A percentile compares a stretch with the other conserved stretches of the same genome.
Conservation (phyloP, 2,329 filamentous ascomycete genomes). For the Fusarium hostae region DNA sequence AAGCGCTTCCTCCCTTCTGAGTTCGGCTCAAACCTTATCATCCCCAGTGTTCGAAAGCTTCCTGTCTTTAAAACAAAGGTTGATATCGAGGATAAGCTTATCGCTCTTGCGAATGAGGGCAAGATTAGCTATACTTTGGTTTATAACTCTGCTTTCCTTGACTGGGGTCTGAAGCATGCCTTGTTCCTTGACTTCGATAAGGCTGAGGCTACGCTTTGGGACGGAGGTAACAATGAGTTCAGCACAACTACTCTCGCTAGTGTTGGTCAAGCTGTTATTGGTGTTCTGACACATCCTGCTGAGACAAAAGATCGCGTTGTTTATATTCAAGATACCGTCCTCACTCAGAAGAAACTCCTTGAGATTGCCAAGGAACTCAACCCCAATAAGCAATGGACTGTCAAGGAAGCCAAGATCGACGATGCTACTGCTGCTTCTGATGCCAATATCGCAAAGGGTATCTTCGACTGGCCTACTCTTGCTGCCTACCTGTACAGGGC, state of each 20-base stretch:
- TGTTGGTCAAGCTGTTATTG: conserved; percentile 60
- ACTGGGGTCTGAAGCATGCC: conserved; percentile 60
- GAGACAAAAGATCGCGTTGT: conserved; percentile 65
- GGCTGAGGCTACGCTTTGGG: conserved; percentile 56
- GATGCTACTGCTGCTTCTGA: conserved; percentile 44
- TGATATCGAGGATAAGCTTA: conserved; percentile 53
- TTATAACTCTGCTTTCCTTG: conserved; percentile 66
- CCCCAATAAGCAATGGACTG: conserved; percentile 58
- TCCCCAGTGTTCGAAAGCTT: conserved; percentile 53
- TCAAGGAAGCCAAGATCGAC: conserved; percentile 51
- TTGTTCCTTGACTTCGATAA: conserved; percentile 57
- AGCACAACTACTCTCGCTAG: conserved; percentile 59
- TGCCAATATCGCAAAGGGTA: conserved; percentile 47
- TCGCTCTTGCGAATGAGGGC: conserved; percentile 53
- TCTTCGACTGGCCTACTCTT: conserved; percentile 47
- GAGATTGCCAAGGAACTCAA: conserved; percentile 60
- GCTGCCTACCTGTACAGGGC: conserved; percentile 47
- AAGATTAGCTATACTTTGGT: conserved; percentile 66
- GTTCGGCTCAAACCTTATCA: conserved; percentile 55
- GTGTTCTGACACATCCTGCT: conserved; percentile 59
- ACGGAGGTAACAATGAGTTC: conserved; percentile 62
- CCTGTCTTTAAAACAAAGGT: conserved; percentile 65
- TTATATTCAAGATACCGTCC: conserved; percentile 56
- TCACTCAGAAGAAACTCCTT: conserved; percentile 59
- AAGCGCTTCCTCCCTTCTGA: conserved; percentile 71